These are phyloP conservation scores for Ulota crispa DNA, from an alignment of 225 moss, liverwort and hornwort genomes.

Conservation along the genomic window DNA sequence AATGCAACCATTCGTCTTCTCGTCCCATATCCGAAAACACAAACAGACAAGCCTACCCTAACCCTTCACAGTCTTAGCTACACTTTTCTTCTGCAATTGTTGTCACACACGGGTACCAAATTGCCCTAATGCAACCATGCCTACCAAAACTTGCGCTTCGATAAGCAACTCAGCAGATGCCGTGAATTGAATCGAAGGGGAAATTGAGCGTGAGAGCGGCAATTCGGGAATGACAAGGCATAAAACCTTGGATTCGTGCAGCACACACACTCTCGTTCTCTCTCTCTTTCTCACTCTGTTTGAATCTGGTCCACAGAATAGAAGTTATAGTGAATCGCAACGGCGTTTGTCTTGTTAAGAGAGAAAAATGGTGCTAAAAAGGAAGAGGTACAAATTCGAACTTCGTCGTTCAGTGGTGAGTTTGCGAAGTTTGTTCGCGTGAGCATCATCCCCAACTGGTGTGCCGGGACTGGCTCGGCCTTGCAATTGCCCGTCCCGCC, in stretches of 20 bases:
- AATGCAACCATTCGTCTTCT: slow-evolving; percentile 17
- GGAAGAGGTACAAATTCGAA: not conserved
- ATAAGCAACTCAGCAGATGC: not conserved
- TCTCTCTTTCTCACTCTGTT: not conserved
- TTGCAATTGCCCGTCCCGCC: too few species aligned
- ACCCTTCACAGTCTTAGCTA: not conserved
- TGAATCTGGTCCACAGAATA: slow-evolving; percentile 5
- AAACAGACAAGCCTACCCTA: not conserved
- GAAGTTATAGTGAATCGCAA: not conserved
- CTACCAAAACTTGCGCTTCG: not conserved
- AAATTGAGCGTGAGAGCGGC: not conserved
- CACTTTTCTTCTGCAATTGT: not conserved
- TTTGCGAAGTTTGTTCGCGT: too few species aligned
- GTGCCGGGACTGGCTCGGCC: too few species aligned
- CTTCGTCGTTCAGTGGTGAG: not conserved
- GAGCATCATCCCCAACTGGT: too few species aligned
- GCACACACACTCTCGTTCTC: not conserved
- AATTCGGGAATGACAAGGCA: not conserved
- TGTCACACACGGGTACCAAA: not conserved
- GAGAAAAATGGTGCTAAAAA: not conserved
- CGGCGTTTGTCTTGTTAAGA: not conserved
- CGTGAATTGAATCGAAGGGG: not conserved
- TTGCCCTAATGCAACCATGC: not conserved
- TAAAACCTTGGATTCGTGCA: not conserved
- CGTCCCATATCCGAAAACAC: not conserved